Conservation (phyloP, 441 rosid genomes). For the Biscutella auriculata region DNA sequence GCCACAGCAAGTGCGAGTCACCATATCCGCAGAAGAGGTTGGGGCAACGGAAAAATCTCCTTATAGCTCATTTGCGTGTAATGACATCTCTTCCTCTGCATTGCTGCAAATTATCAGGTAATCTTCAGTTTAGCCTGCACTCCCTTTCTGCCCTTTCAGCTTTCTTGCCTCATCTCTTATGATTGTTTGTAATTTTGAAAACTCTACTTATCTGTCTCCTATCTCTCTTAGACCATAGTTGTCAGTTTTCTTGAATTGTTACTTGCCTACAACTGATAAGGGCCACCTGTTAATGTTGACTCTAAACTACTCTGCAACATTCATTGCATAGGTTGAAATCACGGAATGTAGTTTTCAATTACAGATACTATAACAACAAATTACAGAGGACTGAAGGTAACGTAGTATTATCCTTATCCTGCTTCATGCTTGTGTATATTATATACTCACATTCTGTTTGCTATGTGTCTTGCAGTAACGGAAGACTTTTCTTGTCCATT, state of each 20-base stretch:
- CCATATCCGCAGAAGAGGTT: slow-evolving; percentile 78
- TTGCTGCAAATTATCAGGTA: slow-evolving; percentile 71
- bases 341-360: slow-evolving; percentile 89
- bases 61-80: slow-evolving; percentile 53
- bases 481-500: slow-evolving; percentile 98
- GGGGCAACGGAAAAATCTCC: slow-evolving; percentile 82
- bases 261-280: not conserved
- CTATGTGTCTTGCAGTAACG: slow-evolving; percentile 59
- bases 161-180: not conserved
- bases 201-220: not conserved
- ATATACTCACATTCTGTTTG: not conserved
- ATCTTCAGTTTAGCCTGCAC: slow-evolving; percentile 27
- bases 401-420: not conserved
- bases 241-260: not conserved
- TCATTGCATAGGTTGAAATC: slow-evolving; percentile 68
- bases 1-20: slow-evolving; percentile 52
- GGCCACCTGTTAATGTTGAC: slow-evolving; percentile 1
- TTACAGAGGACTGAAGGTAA: slow-evolving; percentile 93
- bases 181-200: not conserved
- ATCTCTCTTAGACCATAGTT: not conserved
- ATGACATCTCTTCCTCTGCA: slow-evolving; percentile 64
- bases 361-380: slow-evolving; percentile 82
- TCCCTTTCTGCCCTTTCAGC: not conserved
- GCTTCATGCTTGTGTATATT: not conserved
- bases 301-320: slow-evolving; percentile 12